Evolutionary conservation across 129 eudicot species (phyloP).

Genomic region (Tagetes patula): DNA sequence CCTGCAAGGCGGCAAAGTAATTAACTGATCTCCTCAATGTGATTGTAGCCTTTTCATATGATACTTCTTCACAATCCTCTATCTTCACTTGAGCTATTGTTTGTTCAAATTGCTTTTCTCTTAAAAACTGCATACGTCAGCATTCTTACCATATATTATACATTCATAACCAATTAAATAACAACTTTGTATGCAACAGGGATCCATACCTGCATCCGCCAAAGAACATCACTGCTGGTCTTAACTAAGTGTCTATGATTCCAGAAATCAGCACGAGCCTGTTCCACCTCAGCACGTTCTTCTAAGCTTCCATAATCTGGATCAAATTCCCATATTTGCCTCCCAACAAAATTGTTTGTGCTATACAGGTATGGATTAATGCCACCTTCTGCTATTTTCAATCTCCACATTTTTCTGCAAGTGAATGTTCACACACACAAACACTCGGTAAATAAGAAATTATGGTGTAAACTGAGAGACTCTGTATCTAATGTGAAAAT

Average conservation of each 20-base stretch:
- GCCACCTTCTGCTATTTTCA: constrained; percentile 55
- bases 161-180: constrained; percentile 5
- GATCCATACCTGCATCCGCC: constrained; percentile 49
- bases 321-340: constrained; percentile 60
- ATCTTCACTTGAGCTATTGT: constrained; percentile 60
- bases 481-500: constrained; percentile 4
- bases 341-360: constrained; percentile 47
- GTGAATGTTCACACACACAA: neutral
- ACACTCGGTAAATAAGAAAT: constrained; percentile 4
- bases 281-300: constrained; percentile 43
- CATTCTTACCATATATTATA: neutral
- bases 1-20: constrained; percentile 73
- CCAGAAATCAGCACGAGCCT: constrained; percentile 47
- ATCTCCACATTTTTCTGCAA: constrained; percentile 47
- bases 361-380: constrained; percentile 39
- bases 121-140: constrained; percentile 50
- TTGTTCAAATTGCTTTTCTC: constrained; percentile 59
- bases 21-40: constrained; percentile 56
- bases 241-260: constrained; percentile 36
- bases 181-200: neutral
- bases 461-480: neutral
- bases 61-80: constrained; percentile 62
- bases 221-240: constrained; percentile 44
- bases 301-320: constrained; percentile 39
- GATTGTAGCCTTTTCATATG: constrained; percentile 53